These are phyloP conservation scores for Bruguiera sexangula DNA, from an alignment of 345 rosid genomes.

Conservation along the genomic window DNA sequence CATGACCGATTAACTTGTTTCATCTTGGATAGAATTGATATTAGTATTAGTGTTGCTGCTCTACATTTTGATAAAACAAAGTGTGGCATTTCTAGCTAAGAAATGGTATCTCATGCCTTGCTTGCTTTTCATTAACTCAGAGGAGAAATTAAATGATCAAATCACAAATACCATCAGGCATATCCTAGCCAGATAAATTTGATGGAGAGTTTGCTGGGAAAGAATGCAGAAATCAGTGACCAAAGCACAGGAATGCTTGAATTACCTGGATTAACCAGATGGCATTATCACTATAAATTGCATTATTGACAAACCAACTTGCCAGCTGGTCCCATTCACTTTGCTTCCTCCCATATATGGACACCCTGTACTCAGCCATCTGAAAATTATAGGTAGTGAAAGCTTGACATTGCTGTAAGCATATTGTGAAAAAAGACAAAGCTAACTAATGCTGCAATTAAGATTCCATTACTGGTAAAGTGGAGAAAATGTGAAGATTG, in stretches of 20 bases:
- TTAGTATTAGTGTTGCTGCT: too few relatives aligned
- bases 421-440: neutral
- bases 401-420: neutral
- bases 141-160: neutral
- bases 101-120: neutral
- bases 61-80: too few relatives aligned
- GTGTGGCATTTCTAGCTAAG: too few relatives aligned
- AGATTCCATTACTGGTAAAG: too few relatives aligned
- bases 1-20: too few relatives aligned
- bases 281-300: conserved; percentile 49
- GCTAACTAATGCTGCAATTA: neutral
- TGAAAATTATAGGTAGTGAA: conserved; percentile 17
- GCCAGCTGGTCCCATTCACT: conserved; percentile 66
- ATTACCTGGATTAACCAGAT: conserved; percentile 55
- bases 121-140: neutral
- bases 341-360: conserved; percentile 56
- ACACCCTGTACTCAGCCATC: conserved; percentile 55
- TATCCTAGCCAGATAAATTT: neutral
- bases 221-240: neutral
- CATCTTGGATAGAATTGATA: too few relatives aligned
- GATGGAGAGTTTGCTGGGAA: neutral
- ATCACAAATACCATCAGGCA: neutral
- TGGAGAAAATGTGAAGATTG: too few relatives aligned
- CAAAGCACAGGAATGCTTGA: neutral
- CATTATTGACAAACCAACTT: conserved; percentile 53